Evolutionary conservation across 805 yeast genomes (phyloP).

Genomic region (Candida saitoana): DNA sequence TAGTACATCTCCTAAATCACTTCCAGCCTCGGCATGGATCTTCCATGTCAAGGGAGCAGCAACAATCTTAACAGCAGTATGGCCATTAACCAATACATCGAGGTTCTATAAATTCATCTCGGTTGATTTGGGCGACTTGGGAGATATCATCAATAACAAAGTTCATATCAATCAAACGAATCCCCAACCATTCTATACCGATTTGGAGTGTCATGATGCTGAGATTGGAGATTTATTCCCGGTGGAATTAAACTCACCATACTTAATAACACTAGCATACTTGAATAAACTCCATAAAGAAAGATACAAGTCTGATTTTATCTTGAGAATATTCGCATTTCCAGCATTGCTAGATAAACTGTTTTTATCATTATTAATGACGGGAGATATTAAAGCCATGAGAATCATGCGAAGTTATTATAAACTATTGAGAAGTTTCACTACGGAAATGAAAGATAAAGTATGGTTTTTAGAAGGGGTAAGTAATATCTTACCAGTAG

Average conservation of each 20-base stretch:
- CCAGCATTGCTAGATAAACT: constrained; percentile 86
- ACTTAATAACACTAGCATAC: constrained; percentile 80
- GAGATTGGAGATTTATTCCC: constrained; percentile 85
- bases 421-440: constrained; percentile 72
- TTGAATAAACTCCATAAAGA: constrained; percentile 80
- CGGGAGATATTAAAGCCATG: constrained; percentile 85
- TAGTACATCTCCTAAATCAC: constrained; percentile 48
- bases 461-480: constrained; percentile 96
- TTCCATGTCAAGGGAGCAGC: constrained; percentile 97
- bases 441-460: constrained; percentile 80
- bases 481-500: constrained; percentile 81
- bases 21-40: constrained; percentile 95
- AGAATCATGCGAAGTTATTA: constrained; percentile 88
- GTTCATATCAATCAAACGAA: constrained; percentile 22
- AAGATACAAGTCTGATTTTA: constrained; percentile 78
- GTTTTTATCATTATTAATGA: constrained; percentile 70
- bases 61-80: constrained; percentile 90
- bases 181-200: constrained; percentile 43
- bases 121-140: constrained; percentile 87
- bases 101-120: constrained; percentile 49
- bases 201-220: constrained; percentile 77
- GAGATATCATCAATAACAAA: constrained; percentile 55
- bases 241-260: constrained; percentile 76
- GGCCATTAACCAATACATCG: constrained; percentile 63
- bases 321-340: constrained; percentile 82